phyloP scores from a whole-genome alignment of 2,329 filamentous ascomycete genomes.

The Cryphonectria parasitica region DNA sequence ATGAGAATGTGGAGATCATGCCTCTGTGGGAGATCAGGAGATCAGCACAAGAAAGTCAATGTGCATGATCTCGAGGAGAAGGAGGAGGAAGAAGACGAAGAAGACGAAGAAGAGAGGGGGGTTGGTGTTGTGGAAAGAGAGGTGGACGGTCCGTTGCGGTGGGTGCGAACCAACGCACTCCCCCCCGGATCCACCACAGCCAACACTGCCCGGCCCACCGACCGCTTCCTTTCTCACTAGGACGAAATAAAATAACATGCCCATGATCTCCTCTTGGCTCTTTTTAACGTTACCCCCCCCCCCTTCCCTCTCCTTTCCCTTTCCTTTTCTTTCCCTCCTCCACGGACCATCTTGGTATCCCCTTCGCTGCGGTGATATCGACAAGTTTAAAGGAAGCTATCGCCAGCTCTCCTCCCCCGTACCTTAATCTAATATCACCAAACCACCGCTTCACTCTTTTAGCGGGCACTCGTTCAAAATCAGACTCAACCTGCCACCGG shows the following conservation, averaged over 20 bases:
- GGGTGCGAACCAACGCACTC: background rate
- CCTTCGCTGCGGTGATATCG: constrained; percentile 54
- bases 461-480: constrained; percentile 74
- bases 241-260: constrained; percentile 16
- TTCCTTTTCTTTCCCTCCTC: constrained; percentile 40
- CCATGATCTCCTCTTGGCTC: constrained; percentile 38
- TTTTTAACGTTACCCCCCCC: constrained; percentile 34
- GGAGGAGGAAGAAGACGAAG: no score
- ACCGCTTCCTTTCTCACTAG: background rate
- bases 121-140: background rate
- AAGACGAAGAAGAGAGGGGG: background rate
- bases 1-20: background rate
- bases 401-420: constrained; percentile 53
- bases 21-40: background rate
- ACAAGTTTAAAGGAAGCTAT: constrained; percentile 49
- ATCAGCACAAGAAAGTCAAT: no score
- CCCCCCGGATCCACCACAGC: constrained; percentile 16
- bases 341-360: constrained; percentile 44
- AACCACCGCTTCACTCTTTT: constrained; percentile 83
- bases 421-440: constrained; percentile 35
- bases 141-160: background rate
- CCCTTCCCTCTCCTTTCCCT: constrained; percentile 41
- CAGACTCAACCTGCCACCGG: constrained; percentile 1
- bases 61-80: background rate
- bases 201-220: constrained; percentile 7